Base-by-base conservation (phyloP, 768 basidiomycete species). In the Suillus bovinus region DNA sequence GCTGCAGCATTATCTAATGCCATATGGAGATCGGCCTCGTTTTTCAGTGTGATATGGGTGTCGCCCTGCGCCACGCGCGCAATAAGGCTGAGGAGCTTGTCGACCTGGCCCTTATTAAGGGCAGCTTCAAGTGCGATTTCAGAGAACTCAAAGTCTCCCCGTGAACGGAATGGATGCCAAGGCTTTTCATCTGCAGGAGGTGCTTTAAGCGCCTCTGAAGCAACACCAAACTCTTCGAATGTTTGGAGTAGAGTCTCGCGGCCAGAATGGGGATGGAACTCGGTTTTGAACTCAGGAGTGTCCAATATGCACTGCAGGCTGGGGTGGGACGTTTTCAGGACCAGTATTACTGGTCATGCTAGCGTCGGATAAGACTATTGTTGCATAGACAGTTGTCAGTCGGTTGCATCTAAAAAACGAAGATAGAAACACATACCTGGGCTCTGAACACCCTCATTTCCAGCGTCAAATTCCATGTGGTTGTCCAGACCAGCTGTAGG, bases 261-360 rank as follows among this genome's bases (percentile, higher is more conserved):
- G 10, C 63, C 55, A 66, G 66, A 67, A 29, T 55, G 29, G 6
- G 69, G 70, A 53, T 76, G 73, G 46, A 66, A 74, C 36, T 73
- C 64, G 0, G 66, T 69, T 57, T 67, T 68, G 65, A 75, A 66
- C 7, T 63, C 52, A 20, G 20, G 41, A 42, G 42, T n/a, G n/a
- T 44, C 0, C 42, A n/a, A n/a, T 44, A 4, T 44, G 8, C 20
- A n/a, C 42, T n/a, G 20, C n/a, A 46, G 44, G 44, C n/a, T 11
- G 42, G 4, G n/a, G 42, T 44, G 9, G n/a, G n/a, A 22, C 5
- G 4, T 44, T 44, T 42, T 42, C 20, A n/a, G 8, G 42, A 44
- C 42, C 42, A 42, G 42, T 6, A n/a, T 44, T 44, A 11, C n/a
- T 44, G 42, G 42, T 4, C n/a, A 47, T 47, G 22, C 46, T 47